phyloP scores from a whole-genome alignment of 148 eudicot species.

The Cornus kousa region DNA sequence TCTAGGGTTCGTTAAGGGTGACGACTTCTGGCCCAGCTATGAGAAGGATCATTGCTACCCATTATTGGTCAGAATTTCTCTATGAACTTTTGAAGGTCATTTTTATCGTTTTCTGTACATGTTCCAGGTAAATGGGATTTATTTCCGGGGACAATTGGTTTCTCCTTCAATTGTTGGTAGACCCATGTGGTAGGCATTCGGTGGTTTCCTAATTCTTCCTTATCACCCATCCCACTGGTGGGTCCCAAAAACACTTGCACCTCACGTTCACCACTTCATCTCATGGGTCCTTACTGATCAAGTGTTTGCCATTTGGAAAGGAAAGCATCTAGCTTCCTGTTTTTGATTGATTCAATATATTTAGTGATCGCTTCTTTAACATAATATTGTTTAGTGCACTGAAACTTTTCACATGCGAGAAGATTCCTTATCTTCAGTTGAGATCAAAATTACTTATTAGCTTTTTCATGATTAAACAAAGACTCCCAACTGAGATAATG shows the following conservation, averaged over 20 bases:
- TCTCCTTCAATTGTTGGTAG: neutral
- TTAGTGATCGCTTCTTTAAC: neutral
- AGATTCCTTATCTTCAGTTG: slow-evolving; percentile 33
- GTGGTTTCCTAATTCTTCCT: neutral
- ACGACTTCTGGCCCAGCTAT: slow-evolving; percentile 73
- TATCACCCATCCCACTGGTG: neutral
- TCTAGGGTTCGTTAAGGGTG: slow-evolving; percentile 43
- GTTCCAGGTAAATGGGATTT: neutral
- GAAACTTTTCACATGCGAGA: slow-evolving; percentile 29
- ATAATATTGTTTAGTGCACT: neutral
- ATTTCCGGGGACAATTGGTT: neutral
- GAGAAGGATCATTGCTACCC: slow-evolving; percentile 94
- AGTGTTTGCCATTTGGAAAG: slow-evolving; percentile 14
- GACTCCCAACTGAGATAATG: slow-evolving; percentile 11
- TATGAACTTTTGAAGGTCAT: slow-evolving; percentile 27
- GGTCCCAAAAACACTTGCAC: neutral
- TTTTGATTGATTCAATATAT: slow-evolving; percentile 10
- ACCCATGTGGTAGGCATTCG: neutral
- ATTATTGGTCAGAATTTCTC: slow-evolving; percentile 59
- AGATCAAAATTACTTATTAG: slow-evolving; percentile 17
- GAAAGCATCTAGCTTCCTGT: slow-evolving; percentile 22
- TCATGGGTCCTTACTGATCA: neutral
- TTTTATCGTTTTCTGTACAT: neutral
- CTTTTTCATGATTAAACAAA: slow-evolving; percentile 28
- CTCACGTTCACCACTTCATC: neutral